phyloP scores from a whole-genome alignment of 345 rosid genomes.

The Euphorbia tirucalli region DNA sequence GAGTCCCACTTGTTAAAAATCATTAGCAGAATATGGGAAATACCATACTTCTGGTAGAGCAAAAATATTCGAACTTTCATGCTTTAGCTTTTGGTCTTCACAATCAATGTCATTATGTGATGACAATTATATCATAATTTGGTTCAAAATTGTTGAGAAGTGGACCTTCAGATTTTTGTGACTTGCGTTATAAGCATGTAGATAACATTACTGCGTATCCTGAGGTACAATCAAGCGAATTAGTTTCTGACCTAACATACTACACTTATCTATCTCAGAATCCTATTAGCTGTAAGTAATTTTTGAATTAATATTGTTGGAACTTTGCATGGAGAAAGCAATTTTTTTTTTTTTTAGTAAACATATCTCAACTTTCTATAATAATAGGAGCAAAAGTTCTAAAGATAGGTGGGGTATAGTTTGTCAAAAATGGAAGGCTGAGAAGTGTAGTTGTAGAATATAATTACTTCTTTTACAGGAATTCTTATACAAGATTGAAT shows the following conservation, averaged over 20 bases:
- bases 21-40: background rate
- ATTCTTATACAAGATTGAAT: constrained; percentile 21
- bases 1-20: background rate
- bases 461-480: constrained; percentile 9
- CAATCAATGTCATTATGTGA: background rate
- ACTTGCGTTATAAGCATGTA: background rate
- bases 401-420: background rate
- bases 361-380: background rate
- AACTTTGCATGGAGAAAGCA: background rate
- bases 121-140: background rate
- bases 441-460: constrained; percentile 16
- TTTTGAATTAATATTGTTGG: background rate
- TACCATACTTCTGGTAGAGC: background rate
- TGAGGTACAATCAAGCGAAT: background rate
- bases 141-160: background rate
- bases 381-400: background rate
- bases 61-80: too few relatives aligned
- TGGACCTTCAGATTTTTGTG: background rate
- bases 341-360: constrained; percentile 1
- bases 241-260: background rate
- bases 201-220: background rate
- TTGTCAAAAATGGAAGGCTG: constrained; percentile 17
- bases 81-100: background rate
- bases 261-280: background rate
- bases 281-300: background rate